phyloP scores from a whole-genome alignment of 23 red algal genomes.

The Gracilaria caudata region DNA sequence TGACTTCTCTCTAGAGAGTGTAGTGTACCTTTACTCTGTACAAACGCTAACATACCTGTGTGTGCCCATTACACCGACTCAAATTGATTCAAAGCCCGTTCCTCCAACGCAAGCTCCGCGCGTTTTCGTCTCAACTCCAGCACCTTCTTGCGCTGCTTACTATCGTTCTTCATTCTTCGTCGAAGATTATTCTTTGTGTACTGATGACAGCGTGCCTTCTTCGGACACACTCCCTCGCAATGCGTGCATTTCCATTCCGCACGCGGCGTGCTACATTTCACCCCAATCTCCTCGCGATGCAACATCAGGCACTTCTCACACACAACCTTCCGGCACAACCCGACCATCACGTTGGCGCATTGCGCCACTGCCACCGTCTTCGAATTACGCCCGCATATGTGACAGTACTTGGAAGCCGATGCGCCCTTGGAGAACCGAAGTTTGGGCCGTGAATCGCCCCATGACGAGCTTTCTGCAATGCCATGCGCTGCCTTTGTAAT shows the following conservation, averaged over 20 bases:
- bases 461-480: background rate
- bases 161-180: constrained; percentile 19
- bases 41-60: no score
- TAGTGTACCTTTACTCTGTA: no score
- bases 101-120: background rate
- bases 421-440: constrained; percentile 54
- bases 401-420: constrained; percentile 41
- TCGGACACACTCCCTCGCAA: constrained; percentile 33
- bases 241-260: constrained; percentile 48
- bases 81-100: no score
- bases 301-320: constrained; percentile 56
- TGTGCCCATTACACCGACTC: no score
- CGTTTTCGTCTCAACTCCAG: background rate
- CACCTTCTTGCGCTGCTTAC: background rate
- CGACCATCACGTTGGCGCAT: constrained; percentile 46
- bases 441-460: constrained; percentile 10
- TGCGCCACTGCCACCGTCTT: constrained; percentile 33
- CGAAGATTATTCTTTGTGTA: constrained; percentile 50
- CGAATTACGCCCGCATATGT: constrained; percentile 51
- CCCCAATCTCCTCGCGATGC: constrained; percentile 28
- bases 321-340: constrained; percentile 51
- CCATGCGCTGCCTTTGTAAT: background rate
- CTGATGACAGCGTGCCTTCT: constrained; percentile 46
- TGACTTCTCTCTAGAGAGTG: no score
- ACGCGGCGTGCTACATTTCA: background rate